Percentiles rank a stretch among this genome's conserved stretches.
These are phyloP conservation scores for Aspergillus sp. DNA, from an alignment of 2,329 filamentous ascomycete species.

Conservation along the genomic window DNA sequence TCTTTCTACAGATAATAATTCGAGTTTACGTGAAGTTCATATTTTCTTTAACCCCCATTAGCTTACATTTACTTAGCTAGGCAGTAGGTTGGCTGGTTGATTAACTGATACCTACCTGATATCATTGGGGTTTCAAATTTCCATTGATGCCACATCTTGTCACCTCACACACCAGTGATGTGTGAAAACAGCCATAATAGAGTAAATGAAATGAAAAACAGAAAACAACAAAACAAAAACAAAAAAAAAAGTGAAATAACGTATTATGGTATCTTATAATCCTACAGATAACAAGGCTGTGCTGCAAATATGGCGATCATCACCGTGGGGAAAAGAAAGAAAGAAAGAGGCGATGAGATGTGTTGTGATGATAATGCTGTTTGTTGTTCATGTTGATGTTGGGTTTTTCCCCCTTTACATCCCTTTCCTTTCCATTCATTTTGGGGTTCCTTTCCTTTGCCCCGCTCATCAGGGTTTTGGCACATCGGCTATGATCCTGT, in stretches of 20 bases:
- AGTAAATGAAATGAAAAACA: background rate
- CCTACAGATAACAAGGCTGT: slow-evolving; percentile 5
- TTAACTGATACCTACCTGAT: background rate
- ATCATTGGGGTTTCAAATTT: background rate
- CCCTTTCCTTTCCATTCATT: no score
- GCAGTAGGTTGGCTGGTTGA: background rate
- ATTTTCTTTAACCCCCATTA: background rate
- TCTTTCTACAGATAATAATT: background rate
- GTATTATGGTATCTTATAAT: slow-evolving; percentile 9
- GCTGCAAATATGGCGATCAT: background rate
- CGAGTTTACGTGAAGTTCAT: background rate
- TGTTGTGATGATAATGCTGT: background rate
- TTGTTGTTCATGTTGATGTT: background rate
- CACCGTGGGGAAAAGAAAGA: background rate
- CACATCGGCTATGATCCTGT: slow-evolving; percentile 42
- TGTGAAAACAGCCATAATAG: background rate
- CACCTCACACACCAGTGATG: background rate
- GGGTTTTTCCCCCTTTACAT: background rate
- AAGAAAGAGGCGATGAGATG: background rate
- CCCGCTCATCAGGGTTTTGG: slow-evolving; percentile 24
- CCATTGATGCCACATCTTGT: background rate
- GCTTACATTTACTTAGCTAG: background rate
- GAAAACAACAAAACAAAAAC: background rate
- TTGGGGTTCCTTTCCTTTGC: background rate
- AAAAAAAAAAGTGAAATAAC: background rate